Percentiles rank a stretch among this genome's conserved stretches.
Evolutionary conservation across 2,329 filamentous ascomycete species (phyloP).

Genomic region (Beauveria caledonica): DNA sequence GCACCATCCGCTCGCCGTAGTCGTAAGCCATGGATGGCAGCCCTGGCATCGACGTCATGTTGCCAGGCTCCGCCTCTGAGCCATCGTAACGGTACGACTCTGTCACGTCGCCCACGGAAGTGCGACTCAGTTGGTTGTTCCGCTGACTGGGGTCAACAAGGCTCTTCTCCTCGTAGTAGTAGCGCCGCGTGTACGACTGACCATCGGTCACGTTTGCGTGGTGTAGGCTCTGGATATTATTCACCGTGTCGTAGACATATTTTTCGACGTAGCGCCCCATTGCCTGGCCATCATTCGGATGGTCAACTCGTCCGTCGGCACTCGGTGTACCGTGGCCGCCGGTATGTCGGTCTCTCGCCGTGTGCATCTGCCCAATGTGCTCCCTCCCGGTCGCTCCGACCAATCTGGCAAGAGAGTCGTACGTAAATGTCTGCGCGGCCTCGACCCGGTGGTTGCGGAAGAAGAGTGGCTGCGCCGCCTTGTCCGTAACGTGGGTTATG

Average conservation of each 20-base stretch:
- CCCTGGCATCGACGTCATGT: constrained; percentile 6
- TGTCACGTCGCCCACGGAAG: background rate
- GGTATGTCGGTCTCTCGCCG: background rate
- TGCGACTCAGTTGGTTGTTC: constrained; percentile 1
- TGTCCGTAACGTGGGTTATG: constrained; percentile 15
- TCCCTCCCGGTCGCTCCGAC: constrained; percentile 11
- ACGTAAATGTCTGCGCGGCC: constrained; percentile 10
- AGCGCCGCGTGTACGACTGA: background rate
- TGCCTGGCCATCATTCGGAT: constrained; percentile 7
- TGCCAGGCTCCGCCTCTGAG: background rate
- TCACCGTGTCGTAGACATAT: constrained; percentile 10
- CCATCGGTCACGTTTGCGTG: background rate
- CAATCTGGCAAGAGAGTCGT: constrained; percentile 9
- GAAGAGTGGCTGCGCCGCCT: constrained; percentile 17
- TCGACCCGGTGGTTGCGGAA: constrained; percentile 17
- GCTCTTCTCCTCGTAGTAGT: constrained; percentile 5
- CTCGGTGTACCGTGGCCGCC: background rate
- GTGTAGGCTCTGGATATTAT: constrained; percentile 3
- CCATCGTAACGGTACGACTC: background rate
- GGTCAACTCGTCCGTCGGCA: background rate
- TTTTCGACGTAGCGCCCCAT: constrained; percentile 10
- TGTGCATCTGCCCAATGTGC: constrained; percentile 10
- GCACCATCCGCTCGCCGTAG: constrained; percentile 6
- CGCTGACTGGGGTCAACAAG: background rate
- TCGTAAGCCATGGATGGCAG: background rate